A percentile compares a stretch with the other conserved stretches of the same genome.
Evolutionary conservation across 345 rosid species (phyloP).

Genomic region (Lenwebbia sp.): DNA sequence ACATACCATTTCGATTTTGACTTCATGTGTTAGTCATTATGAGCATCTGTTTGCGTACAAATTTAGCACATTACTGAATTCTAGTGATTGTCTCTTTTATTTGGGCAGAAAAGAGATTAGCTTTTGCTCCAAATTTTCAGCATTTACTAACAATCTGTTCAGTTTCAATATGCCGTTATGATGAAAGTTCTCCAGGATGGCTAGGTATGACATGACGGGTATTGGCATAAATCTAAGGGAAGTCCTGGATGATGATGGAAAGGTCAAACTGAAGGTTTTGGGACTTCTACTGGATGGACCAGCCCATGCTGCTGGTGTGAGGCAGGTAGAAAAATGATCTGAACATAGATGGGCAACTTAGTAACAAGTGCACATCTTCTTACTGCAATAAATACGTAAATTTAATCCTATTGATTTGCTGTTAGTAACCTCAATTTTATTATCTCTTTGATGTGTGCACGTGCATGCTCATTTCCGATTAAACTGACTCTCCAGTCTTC

Average conservation of each 20-base stretch:
- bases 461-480: not conserved
- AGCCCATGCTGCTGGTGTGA: slow-evolving; percentile 72
- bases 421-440: not conserved
- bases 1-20: not conserved
- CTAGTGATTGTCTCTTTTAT: not conserved
- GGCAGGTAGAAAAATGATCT: slow-evolving; percentile 42
- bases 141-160: slow-evolving; percentile 17
- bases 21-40: not conserved
- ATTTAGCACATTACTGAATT: not conserved
- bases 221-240: slow-evolving; percentile 93
- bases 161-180: slow-evolving; percentile 17
- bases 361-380: not conserved
- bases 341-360: not conserved
- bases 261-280: slow-evolving; percentile 57
- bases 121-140: not conserved
- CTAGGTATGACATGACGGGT: slow-evolving; percentile 85
- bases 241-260: slow-evolving; percentile 60
- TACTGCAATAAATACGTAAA: not conserved
- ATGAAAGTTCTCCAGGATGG: slow-evolving; percentile 92
- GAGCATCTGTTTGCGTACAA: not conserved
- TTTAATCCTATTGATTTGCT: not conserved
- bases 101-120: not conserved
- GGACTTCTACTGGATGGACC: slow-evolving; percentile 89
- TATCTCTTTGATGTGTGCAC: not conserved
- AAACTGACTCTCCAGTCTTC: not conserved